phyloP scores from a whole-genome alignment of 2,329 filamentous ascomycete species.

The Fusarium staphyleae region DNA sequence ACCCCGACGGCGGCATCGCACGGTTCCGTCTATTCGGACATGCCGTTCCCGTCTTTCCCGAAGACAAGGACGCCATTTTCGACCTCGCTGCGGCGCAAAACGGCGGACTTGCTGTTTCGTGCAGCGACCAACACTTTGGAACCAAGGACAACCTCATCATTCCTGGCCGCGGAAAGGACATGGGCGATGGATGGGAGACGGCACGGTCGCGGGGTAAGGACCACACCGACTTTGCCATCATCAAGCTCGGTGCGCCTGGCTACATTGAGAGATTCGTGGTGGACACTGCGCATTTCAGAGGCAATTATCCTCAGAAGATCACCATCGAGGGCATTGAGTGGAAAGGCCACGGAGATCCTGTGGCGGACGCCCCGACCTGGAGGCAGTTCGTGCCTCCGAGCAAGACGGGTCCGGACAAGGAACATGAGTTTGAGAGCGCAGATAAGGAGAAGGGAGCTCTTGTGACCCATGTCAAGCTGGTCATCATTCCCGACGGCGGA shows the following conservation, averaged over 20 bases:
- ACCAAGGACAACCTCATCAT: slow-evolving; percentile 82
- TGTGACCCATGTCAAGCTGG: slow-evolving; percentile 86
- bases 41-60: slow-evolving; percentile 78
- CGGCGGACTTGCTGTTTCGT: slow-evolving; percentile 76
- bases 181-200: slow-evolving; percentile 91
- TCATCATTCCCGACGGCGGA: slow-evolving; percentile 92
- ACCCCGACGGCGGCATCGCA: slow-evolving; percentile 84
- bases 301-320: slow-evolving; percentile 82
- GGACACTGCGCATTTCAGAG: slow-evolving; percentile 83
- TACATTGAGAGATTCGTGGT: slow-evolving; percentile 72
- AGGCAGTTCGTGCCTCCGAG: slow-evolving; percentile 69
- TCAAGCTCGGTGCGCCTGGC: slow-evolving; percentile 73
- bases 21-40: slow-evolving; percentile 79
- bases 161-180: slow-evolving; percentile 79
- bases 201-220: slow-evolving; percentile 73
- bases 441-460: slow-evolving; percentile 64
- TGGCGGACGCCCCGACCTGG: slow-evolving; percentile 67
- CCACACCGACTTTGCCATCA: slow-evolving; percentile 83
- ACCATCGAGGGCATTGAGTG: slow-evolving; percentile 69
- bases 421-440: slow-evolving; percentile 69
- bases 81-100: slow-evolving; percentile 82
- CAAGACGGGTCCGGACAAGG: slow-evolving; percentile 75
- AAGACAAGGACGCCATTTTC: slow-evolving; percentile 68
- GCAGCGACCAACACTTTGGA: slow-evolving; percentile 86
- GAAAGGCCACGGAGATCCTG: slow-evolving; percentile 61